These are phyloP conservation scores for Xylaria hypoxylon DNA, from an alignment of 2,329 filamentous ascomycete species.

Conservation along the genomic window DNA sequence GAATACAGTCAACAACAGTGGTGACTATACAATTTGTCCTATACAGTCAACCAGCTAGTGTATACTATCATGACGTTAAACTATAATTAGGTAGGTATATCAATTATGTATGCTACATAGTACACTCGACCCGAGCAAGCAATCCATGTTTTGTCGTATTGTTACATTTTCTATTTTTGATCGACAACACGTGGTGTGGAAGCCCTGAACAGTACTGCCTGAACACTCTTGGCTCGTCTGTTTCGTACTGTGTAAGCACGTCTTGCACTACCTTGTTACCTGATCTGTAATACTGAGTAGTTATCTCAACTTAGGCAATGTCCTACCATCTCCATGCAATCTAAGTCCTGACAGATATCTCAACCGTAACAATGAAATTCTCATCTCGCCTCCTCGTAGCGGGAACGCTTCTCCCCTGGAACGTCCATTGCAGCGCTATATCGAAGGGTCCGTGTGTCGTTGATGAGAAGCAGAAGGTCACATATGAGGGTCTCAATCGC, in stretches of 20 bases:
- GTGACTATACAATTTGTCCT: no score
- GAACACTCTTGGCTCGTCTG: background rate
- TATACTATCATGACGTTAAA: no score
- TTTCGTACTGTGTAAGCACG: slow-evolving; percentile 9
- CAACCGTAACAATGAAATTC: slow-evolving; percentile 19
- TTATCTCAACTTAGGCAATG: no score
- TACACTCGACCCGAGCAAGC: no score
- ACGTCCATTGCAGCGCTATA: background rate
- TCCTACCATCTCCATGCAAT: background rate
- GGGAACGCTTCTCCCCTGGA: slow-evolving; percentile 6
- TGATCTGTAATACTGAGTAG: no score
- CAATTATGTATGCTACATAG: no score
- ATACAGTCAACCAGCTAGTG: no score
- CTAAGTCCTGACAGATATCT: background rate
- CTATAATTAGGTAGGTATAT: no score
- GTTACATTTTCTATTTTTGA: slow-evolving; percentile 1
- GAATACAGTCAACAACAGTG: no score
- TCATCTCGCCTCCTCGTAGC: slow-evolving; percentile 7
- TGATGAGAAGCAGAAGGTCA: slow-evolving; percentile 47
- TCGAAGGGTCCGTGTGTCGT: slow-evolving; percentile 26
- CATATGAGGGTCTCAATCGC: slow-evolving; percentile 57
- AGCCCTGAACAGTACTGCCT: no score
- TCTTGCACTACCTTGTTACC: no score
- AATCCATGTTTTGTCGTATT: no score
- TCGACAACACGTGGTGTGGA: background rate